Evolutionary conservation across 768 basidiomycete species (phyloP), one percentile per base, ranked within the genome.

Genomic region (Pulveroboletus sp.): DNA sequence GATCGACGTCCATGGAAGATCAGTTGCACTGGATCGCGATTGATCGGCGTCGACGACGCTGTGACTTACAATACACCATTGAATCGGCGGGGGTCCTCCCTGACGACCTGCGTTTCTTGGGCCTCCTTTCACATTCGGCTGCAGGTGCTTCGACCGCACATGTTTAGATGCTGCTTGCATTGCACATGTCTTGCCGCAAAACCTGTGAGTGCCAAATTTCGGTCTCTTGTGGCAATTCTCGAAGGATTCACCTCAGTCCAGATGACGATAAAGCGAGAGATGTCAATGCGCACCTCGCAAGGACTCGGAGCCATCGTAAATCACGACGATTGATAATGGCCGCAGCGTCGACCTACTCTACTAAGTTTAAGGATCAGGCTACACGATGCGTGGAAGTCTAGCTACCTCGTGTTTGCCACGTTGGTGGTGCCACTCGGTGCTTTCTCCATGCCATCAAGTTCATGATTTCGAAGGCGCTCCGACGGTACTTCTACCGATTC

Each of bases 141-240:
- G 59, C 14, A 56, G 27, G n/a, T 49, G 60, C 32, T 38, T 62
- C 14, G 42, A 14, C 12, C 34, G 40, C 17, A 46, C 42, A 43
- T 55, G 40, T n/a, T 47, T 52, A n/a, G 55, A 38, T 14, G 54
- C 59, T 25, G 65, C 68, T 72, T 78, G 56, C 23, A 79, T 74
- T 9, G 71, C 70, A 53, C 82, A 84, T 10, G 74, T 76, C 64
- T 76, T 82, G 47, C 79, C 70, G 52, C 82, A 84, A 56, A 74
- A 84, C 16, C 70, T 73, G 66, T 82, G 80, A 23, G 72, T 72
- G 41, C 69, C 65, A 44, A 73, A 77, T 61, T 81, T 82, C n/a
- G 79, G 79, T 41, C 71, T 74, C 34, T 72, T 50, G 58, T 77
- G 76, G 57, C 83, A 85, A 37, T 72, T 72, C 83, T 84, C 45